Evolutionary conservation across 1,139 yeast species (phyloP), one percentile per base, ranked within the genome.

Genomic region (Geotrichum klebahnii): DNA sequence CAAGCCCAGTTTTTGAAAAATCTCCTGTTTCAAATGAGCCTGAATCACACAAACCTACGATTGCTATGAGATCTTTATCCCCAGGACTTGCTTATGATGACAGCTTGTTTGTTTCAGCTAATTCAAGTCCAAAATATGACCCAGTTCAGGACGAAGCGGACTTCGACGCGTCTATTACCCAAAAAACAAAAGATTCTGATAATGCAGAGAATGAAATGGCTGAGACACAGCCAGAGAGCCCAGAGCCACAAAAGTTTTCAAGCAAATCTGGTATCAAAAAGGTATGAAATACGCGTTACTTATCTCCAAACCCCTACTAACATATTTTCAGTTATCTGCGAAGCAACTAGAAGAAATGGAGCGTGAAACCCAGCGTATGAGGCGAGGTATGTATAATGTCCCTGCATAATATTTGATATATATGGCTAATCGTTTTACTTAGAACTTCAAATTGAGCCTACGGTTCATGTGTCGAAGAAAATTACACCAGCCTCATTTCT

Each of bases 261-360:
- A 23, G 28, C 17, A 16, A 31, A 5, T 14, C 23, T 34, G 6
- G 14, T 10, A 23, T 4, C 10, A 14, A 6, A 37, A n/a, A 10
- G 22, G 5, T 14, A 19, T 17, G 36, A 33, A 10, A 6, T 6
- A 26, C 3, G 19, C 23, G 9, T 36, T 19, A 5, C 6, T 19
- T 8, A 8, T 8, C 8, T 16, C 9, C 20, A 16, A 3, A 17
- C n/a, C 17, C 26, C n/a, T 20, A 31, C 48, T 31, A 35, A 22
- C 33, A 3, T 28, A 16, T 31, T 2, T 23, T 2, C 22, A 50
- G 53, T 16, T 53, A 24, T 48, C 56, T 22, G 65, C 63, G 44
- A 67, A 65, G 48, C 68, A 64, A 2, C 47, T 57, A 20, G 68
- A 64, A 44, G 59, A 62, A 32, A 60, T 67, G 51, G 62, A 60